These are phyloP conservation scores for Solanum ossicruentum DNA, from an alignment of 257 asterid species.

Conservation along the genomic window DNA sequence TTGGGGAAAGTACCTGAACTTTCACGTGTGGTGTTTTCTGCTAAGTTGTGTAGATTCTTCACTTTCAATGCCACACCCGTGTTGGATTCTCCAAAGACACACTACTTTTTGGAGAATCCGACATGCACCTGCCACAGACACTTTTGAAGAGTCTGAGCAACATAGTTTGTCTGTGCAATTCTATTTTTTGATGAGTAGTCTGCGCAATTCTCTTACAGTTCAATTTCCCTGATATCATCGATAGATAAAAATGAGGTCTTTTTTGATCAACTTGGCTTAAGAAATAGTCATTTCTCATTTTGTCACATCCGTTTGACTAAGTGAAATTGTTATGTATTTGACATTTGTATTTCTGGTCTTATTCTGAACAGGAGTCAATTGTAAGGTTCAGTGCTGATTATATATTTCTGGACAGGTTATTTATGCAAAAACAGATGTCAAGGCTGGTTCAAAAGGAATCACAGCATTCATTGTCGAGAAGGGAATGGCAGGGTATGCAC, in stretches of 20 bases:
- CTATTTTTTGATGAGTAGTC: not conserved
- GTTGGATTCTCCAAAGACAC: no score
- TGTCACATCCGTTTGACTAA: not conserved
- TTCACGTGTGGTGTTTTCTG: not conserved
- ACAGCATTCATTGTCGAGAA: slow-evolving; percentile 95
- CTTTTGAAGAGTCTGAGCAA: no score
- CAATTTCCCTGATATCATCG: not conserved
- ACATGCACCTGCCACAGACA: no score
- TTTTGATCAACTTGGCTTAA: not conserved
- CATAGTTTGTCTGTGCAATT: not conserved
- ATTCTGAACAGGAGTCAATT: not conserved
- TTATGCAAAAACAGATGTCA: slow-evolving; percentile 83
- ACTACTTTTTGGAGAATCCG: no score
- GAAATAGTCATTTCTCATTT: not conserved
- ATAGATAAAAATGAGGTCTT: not conserved
- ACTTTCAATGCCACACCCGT: no score
- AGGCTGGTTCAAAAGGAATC: slow-evolving; percentile 82
- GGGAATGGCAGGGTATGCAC: slow-evolving; percentile 86
- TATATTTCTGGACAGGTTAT: slow-evolving; percentile 56
- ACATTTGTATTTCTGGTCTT: not conserved
- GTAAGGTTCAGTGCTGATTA: not conserved
- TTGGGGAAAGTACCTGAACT: not conserved
- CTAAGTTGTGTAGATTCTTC: no score
- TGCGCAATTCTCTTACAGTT: not conserved
- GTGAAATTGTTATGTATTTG: not conserved